These are phyloP conservation scores for Pleurotus giganteus DNA, from an alignment of 768 basidiomycete genomes.

Conservation along the genomic window DNA sequence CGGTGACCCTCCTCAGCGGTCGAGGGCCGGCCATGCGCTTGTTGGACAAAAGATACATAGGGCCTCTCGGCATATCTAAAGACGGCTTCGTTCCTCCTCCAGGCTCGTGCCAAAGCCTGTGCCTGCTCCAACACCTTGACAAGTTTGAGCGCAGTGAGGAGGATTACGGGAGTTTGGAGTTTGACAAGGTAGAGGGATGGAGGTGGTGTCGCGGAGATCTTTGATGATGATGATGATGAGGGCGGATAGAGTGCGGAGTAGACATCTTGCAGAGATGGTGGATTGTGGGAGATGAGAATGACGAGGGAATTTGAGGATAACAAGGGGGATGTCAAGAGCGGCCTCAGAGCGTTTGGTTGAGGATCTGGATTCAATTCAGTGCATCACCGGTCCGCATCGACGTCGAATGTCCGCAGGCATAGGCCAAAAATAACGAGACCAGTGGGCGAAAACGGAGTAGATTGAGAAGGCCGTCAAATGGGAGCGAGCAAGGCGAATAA, in stretches of 20 bases:
- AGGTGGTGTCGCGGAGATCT: constrained; percentile 11
- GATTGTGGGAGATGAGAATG: constrained; percentile 39
- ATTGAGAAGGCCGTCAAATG: no score
- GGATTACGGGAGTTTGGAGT: constrained; percentile 30
- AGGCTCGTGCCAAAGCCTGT: constrained; percentile 30
- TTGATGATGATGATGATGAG: constrained; percentile 2
- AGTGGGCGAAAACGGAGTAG: no score
- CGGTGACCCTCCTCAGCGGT: neutral
- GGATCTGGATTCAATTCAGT: neutral
- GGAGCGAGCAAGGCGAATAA: no score
- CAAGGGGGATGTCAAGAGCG: constrained; percentile 31
- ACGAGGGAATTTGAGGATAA: constrained; percentile 34
- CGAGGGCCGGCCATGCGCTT: neutral
- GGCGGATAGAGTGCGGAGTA: constrained; percentile 13
- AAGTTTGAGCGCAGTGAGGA: constrained; percentile 37
- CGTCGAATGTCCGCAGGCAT: no score
- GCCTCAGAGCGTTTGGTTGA: constrained; percentile 27
- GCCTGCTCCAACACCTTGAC: constrained; percentile 40
- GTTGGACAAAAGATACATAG: neutral
- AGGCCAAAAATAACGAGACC: no score
- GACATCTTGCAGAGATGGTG: constrained; percentile 23
- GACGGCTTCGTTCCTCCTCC: constrained; percentile 24
- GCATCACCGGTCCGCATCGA: no score
- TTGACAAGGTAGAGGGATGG: constrained; percentile 31
- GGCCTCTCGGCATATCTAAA: neutral